Evolutionary conservation across 1,284 basidiomycete genomes (phyloP).

Genomic region (Austroboletus niveus): DNA sequence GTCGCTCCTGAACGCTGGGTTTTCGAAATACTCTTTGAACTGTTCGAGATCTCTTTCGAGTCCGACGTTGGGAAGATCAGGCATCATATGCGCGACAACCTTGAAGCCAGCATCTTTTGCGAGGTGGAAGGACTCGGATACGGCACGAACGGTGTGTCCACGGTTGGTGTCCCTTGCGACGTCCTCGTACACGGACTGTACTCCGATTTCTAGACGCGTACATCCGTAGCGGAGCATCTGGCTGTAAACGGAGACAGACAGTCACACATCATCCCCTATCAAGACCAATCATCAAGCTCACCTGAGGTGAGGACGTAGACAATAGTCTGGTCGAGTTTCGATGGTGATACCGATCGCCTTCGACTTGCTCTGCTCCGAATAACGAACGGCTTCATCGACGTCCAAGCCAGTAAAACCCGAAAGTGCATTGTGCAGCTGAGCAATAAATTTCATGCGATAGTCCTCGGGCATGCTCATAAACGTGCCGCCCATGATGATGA

Average conservation of each 20-base stretch:
- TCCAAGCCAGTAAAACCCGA: slow-evolving; percentile 93
- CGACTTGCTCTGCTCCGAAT: slow-evolving; percentile 95
- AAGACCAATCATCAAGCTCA: slow-evolving; percentile 26
- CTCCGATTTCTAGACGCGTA: slow-evolving; percentile 96
- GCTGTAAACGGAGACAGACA: slow-evolving; percentile 38
- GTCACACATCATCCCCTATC: not conserved
- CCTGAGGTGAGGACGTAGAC: slow-evolving; percentile 93
- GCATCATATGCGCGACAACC: slow-evolving; percentile 99
- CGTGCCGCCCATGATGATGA: slow-evolving; percentile 99
- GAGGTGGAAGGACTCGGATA: slow-evolving; percentile 96
- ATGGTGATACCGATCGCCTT: slow-evolving; percentile 99
- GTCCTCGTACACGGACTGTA: slow-evolving; percentile 99
- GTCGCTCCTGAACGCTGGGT: slow-evolving; percentile 95
- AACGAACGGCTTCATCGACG: slow-evolving; percentile 96
- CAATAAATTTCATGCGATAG: slow-evolving; percentile 91
- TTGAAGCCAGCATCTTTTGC: slow-evolving; percentile 99
- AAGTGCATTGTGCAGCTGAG: slow-evolving; percentile 95
- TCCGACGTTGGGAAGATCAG: slow-evolving; percentile 95
- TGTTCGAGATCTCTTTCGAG: slow-evolving; percentile 97
- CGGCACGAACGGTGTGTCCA: slow-evolving; percentile 96
- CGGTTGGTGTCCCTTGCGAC: slow-evolving; percentile 98
- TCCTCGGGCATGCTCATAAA: slow-evolving; percentile 99
- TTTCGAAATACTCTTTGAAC: slow-evolving; percentile 99
- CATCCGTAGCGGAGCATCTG: slow-evolving; percentile 99
- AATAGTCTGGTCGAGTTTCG: slow-evolving; percentile 98